These are phyloP conservation scores for Arthrinium phaeospermum DNA, from an alignment of 2,329 filamentous ascomycete genomes.

Conservation along the genomic window DNA sequence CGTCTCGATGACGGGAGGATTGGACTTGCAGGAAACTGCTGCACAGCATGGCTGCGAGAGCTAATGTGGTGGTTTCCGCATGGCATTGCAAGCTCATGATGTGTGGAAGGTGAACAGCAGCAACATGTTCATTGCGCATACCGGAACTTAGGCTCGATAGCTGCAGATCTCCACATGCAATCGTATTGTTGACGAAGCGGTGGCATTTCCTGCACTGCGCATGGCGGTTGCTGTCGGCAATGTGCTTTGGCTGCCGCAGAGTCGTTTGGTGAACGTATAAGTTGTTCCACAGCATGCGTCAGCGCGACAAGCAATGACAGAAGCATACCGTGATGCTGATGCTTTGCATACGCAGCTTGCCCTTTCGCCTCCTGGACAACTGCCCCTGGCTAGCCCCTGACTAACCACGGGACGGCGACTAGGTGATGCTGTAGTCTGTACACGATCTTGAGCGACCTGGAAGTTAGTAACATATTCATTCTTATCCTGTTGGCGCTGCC, in stretches of 20 bases:
- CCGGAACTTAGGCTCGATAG: neutral
- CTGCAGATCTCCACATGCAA: neutral
- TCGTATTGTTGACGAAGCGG: neutral
- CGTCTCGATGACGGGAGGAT: constrained; percentile 8
- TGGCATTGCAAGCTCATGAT: neutral
- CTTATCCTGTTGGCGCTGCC: neutral
- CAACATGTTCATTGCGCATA: neutral
- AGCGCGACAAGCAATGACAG: neutral
- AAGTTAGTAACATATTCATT: no score
- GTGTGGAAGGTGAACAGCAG: neutral
- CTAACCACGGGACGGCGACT: neutral
- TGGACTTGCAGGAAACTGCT: neutral
- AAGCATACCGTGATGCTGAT: constrained; percentile 3
- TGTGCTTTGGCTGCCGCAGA: neutral
- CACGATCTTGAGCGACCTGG: neutral
- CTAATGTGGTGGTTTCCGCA: neutral
- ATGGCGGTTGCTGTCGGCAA: neutral
- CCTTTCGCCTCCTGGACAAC: neutral
- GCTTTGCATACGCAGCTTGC: neutral
- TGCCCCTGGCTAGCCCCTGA: constrained; percentile 3
- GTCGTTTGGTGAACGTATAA: neutral
- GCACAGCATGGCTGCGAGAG: neutral
- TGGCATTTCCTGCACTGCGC: neutral
- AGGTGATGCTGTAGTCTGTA: neutral
- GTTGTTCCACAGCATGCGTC: neutral